A percentile compares a stretch with the other conserved stretches of the same genome.
phyloP scores from a whole-genome alignment of 2,329 filamentous ascomycete genomes.

The Aspergillus fijiensis region DNA sequence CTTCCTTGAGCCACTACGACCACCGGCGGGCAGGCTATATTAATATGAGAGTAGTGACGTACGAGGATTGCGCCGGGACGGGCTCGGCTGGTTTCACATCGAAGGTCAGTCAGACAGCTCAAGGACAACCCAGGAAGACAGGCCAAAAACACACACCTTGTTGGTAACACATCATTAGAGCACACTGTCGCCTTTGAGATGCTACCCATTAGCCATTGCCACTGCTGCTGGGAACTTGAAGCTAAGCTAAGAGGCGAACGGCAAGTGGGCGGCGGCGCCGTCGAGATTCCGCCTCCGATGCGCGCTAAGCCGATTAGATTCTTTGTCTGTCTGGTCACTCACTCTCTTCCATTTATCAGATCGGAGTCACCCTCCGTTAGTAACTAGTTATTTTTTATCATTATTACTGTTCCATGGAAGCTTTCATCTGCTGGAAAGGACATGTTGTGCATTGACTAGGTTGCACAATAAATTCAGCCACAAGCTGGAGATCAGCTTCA shows the following conservation, averaged over 20 bases:
- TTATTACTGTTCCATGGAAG: background rate
- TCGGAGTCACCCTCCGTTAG: background rate
- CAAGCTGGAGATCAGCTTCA: background rate
- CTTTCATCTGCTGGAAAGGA: background rate
- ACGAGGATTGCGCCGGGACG: conserved; percentile 44
- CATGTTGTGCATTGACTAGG: background rate
- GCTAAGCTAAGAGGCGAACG: background rate
- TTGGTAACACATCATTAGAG: conserved; percentile 35
- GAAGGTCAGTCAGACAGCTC: conserved; percentile 17
- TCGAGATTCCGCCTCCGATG: conserved; percentile 2
- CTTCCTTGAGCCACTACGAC: background rate
- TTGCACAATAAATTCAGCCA: background rate
- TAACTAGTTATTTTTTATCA: no score
- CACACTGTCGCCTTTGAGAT: conserved; percentile 19
- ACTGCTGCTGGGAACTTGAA: conserved; percentile 4
- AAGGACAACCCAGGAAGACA: background rate
- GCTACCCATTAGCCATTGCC: conserved; percentile 27
- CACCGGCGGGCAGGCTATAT: background rate
- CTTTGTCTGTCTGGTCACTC: background rate
- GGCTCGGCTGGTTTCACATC: conserved; percentile 27
- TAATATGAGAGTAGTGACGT: conserved; percentile 19
- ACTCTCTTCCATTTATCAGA: background rate
- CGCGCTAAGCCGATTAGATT: conserved; percentile 1
- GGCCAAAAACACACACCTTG: conserved; percentile 24
- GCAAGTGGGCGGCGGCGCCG: background rate